A percentile compares a stretch with the other conserved stretches of the same genome.
phyloP scores from a whole-genome alignment of 1,284 basidiomycete species.

The Marasmius fiardii region DNA sequence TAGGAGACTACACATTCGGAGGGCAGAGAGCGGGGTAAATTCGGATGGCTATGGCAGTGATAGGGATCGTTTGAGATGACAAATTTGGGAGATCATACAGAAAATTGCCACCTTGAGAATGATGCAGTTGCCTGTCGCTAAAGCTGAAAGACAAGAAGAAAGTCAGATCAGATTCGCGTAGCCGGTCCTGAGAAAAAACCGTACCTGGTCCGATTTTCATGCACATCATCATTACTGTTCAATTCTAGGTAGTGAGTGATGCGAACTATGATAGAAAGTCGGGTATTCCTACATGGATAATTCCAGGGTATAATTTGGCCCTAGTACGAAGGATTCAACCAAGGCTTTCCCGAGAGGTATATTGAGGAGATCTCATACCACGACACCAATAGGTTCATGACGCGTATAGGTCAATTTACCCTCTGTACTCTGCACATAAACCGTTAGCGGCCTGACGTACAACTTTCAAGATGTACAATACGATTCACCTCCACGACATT shows the following conservation, averaged over 20 bases:
- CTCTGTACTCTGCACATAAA: slow-evolving; percentile 43
- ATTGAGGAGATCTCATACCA: slow-evolving; percentile 27
- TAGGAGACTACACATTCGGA: slow-evolving; percentile 44
- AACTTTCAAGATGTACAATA: background rate
- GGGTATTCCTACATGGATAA: background rate
- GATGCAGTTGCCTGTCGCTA: slow-evolving; percentile 75
- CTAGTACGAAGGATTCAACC: background rate
- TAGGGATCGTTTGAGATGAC: slow-evolving; percentile 51
- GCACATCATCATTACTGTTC: slow-evolving; percentile 45
- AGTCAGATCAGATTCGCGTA: background rate
- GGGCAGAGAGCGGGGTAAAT: slow-evolving; percentile 80
- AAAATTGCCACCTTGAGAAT: slow-evolving; percentile 55
- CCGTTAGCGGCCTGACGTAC: background rate
- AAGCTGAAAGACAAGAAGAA: background rate
- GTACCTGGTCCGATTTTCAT: slow-evolving; percentile 77
- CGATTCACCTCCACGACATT: slow-evolving; percentile 51
- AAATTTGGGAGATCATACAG: background rate
- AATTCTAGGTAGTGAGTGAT: slow-evolving; percentile 42
- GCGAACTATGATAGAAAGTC: background rate
- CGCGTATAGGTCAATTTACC: slow-evolving; percentile 72
- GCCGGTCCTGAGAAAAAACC: background rate
- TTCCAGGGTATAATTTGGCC: slow-evolving; percentile 73
- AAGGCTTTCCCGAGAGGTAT: background rate
- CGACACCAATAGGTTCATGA: slow-evolving; percentile 88
- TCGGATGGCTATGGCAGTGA: slow-evolving; percentile 59